Conservation (phyloP, 495 filamentous ascomycete species). For the Tirmania nivea region DNA sequence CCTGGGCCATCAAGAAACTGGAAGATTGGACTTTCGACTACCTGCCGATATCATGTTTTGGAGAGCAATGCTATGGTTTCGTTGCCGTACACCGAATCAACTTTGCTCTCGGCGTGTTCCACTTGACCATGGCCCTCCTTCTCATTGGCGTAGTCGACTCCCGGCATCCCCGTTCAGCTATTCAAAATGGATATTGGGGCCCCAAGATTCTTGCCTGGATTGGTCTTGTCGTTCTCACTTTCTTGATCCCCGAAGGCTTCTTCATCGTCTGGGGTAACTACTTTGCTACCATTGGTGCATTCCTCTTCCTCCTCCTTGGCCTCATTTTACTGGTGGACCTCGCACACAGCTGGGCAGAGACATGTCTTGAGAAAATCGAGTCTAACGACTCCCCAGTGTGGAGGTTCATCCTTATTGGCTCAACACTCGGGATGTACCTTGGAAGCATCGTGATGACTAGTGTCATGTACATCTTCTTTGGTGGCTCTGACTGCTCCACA, state of each 20-base stretch:
- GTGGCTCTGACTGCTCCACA: conserved; percentile 44
- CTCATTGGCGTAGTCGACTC: conserved; percentile 70
- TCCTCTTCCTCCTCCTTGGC: conserved; percentile 83
- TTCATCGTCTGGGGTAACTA: conserved; percentile 95
- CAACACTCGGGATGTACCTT: conserved; percentile 85
- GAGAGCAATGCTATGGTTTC: conserved; percentile 83
- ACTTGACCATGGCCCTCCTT: conserved; percentile 60
- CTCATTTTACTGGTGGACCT: conserved; percentile 85
- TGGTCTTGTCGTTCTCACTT: conserved; percentile 64
- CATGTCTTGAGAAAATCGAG: conserved; percentile 85
- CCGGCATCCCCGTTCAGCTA: conserved; percentile 63
- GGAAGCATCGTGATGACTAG: conserved; percentile 79
- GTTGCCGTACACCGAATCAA: conserved; percentile 93
- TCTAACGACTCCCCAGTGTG: conserved; percentile 63
- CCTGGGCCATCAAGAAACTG: conserved; percentile 91
- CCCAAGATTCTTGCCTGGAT: conserved; percentile 74
- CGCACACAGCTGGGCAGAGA: conserved; percentile 94
- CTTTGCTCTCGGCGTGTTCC: conserved; percentile 87
- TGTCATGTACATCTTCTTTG: conserved; percentile 95
- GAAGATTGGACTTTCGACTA: conserved; percentile 82
- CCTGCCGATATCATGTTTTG: conserved; percentile 75
- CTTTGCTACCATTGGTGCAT: conserved; percentile 67
- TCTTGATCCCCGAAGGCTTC: conserved; percentile 87
- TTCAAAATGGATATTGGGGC: conserved; percentile 55
- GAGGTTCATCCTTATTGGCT: conserved; percentile 71